A percentile compares a stretch with the other conserved stretches of the same genome.
Conservation (phyloP, 768 basidiomycete species). For the Lactifluus volemus region DNA sequence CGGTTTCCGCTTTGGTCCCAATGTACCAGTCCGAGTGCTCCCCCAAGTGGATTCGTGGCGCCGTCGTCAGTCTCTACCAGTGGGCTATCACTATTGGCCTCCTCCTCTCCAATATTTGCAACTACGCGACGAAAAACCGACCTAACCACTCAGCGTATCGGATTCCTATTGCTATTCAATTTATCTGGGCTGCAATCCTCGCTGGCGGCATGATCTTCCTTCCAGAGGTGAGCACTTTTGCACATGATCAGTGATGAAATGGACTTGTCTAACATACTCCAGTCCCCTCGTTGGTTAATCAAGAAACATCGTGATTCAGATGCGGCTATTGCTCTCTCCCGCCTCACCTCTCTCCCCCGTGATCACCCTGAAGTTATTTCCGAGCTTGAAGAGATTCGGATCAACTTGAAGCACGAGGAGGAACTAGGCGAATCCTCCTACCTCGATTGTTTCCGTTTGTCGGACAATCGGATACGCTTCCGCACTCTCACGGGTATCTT, state of each 20-base stretch:
- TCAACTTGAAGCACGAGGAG: conserved; percentile 55
- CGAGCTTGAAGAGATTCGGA: conserved; percentile 44
- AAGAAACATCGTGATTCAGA: conserved; percentile 53
- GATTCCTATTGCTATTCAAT: conserved; percentile 73
- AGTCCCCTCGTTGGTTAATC: conserved; percentile 74
- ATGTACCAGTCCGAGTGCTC: conserved; percentile 25
- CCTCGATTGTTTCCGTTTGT: conserved; percentile 48
- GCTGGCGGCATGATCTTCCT: conserved; percentile 61
- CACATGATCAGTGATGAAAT: not conserved
- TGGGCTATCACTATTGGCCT: conserved; percentile 76
- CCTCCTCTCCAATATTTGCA: conserved; percentile 39
- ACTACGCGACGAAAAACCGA: conserved; percentile 25
- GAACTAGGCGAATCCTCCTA: conserved; percentile 54
- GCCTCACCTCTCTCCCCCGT: conserved; percentile 48
- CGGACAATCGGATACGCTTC: conserved; percentile 42
- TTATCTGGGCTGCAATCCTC: conserved; percentile 71
- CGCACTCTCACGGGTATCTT: conserved; percentile 76
- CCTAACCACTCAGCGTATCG: conserved; percentile 37
- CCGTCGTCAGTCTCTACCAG: conserved; percentile 60
- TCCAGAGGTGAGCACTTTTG: conserved; percentile 36
- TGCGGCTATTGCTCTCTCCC: conserved; percentile 51
- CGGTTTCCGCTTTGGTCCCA: conserved; percentile 45
- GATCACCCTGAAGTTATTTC: conserved; percentile 46
- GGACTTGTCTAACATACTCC: not conserved
- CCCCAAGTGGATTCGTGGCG: conserved; percentile 42